These are phyloP conservation scores for Monocercomonoides exilis DNA, from an alignment of 78 protist species.

Conservation along the genomic window DNA sequence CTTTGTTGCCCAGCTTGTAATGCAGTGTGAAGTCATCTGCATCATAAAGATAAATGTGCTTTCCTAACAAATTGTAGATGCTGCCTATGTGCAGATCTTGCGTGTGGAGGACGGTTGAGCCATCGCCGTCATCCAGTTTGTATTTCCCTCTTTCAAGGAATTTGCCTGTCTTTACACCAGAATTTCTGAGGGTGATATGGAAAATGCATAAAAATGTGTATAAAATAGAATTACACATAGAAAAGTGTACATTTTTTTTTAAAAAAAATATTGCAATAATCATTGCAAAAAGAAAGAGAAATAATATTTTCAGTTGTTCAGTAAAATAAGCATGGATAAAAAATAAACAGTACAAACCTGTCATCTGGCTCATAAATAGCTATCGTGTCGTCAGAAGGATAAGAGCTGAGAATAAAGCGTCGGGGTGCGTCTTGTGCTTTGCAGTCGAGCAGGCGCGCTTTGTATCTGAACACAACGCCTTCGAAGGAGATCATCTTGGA, in stretches of 20 bases:
- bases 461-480: conserved; percentile 41
- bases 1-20: not conserved
- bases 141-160: conserved; percentile 13
- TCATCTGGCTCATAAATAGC: conserved; percentile 35
- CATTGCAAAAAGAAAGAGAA: too few relatives aligned
- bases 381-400: conserved; percentile 47
- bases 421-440: conserved; percentile 24
- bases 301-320: too few relatives aligned
- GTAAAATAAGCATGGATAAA: too few relatives aligned
- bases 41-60: not conserved
- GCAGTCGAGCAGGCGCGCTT: conserved; percentile 1
- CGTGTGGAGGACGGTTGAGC: not conserved
- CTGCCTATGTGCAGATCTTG: not conserved
- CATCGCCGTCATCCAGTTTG: not conserved
- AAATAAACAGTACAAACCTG: not conserved
- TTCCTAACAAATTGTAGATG: not conserved
- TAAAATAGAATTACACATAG: too few relatives aligned
- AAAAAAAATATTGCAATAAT: too few relatives aligned
- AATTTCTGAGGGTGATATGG: too few relatives aligned
- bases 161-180: conserved; percentile 7
- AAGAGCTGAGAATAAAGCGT: conserved; percentile 45
- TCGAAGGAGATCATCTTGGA: conserved; percentile 22
- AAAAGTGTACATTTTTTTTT: too few relatives aligned
- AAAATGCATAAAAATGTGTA: too few relatives aligned
- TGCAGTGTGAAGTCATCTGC: not conserved